These are phyloP conservation scores for Cairneyella variabilis DNA, from an alignment of 495 filamentous ascomycete species.

Conservation along the genomic window DNA sequence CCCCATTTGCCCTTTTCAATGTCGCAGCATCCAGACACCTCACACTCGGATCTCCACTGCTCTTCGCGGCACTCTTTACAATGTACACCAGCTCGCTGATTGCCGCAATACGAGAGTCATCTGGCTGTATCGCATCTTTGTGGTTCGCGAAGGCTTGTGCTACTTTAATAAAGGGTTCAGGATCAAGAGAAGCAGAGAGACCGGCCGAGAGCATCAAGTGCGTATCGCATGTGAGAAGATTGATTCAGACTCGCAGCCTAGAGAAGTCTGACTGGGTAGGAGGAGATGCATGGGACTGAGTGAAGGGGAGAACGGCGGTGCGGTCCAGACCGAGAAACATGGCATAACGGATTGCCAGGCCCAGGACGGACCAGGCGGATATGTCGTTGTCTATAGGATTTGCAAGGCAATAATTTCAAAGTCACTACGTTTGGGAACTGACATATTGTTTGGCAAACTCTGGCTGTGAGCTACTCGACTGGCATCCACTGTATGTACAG, in stretches of 20 bases:
- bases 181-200: neutral
- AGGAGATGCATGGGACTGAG: no score
- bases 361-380: no score
- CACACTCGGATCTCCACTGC: conserved; percentile 2
- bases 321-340: no score
- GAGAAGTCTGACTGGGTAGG: no score
- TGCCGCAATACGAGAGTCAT: neutral
- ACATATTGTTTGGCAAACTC: no score
- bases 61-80: neutral
- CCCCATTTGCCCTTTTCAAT: neutral
- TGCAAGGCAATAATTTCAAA: no score
- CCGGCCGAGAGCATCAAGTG: neutral
- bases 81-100: conserved; percentile 2
- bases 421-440: no score
- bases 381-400: no score
- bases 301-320: no score
- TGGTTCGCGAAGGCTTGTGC: neutral
- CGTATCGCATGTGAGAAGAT: conserved; percentile 1
- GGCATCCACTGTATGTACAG: no score
- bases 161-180: neutral
- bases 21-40: neutral
- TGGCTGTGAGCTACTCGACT: no score
- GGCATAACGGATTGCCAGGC: no score
- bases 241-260: conserved; percentile 1
- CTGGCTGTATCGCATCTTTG: neutral